These are phyloP conservation scores for Tricholoma hemisulphureum DNA, from an alignment of 768 basidiomycete species.

Conservation along the genomic window DNA sequence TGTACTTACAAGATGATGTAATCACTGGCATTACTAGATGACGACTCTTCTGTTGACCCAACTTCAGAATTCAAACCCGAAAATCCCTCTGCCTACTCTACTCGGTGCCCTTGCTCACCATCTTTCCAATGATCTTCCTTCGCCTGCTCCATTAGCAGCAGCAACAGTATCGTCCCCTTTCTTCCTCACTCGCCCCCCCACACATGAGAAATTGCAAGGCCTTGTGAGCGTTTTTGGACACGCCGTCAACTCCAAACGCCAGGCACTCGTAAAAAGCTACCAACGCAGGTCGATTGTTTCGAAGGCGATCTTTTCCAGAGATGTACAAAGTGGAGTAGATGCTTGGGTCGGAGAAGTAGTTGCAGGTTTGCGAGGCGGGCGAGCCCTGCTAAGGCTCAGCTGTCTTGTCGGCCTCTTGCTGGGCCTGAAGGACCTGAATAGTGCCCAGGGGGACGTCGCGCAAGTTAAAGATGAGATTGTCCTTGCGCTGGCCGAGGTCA, in stretches of 20 bases:
- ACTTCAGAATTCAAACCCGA: constrained; percentile 44
- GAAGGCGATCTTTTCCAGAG: constrained; percentile 35
- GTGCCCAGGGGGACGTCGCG: constrained; percentile 27
- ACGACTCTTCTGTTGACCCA: constrained; percentile 45
- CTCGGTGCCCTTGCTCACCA: constrained; percentile 60
- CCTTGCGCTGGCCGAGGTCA: constrained; percentile 69
- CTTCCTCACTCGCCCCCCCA: constrained; percentile 44
- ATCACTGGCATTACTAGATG: too few relatives aligned
- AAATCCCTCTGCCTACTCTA: constrained; percentile 47
- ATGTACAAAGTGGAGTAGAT: constrained; percentile 38
- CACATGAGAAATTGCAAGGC: constrained; percentile 46
- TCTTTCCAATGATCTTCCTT: constrained; percentile 46
- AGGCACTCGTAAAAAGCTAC: constrained; percentile 35
- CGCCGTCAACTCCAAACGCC: constrained; percentile 54
- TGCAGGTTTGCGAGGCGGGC: constrained; percentile 64
- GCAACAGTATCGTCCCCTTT: constrained; percentile 55
- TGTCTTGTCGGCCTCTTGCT: constrained; percentile 63
- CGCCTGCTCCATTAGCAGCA: constrained; percentile 58
- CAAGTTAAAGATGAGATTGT: constrained; percentile 65
- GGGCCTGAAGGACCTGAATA: constrained; percentile 55
- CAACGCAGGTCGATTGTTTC: constrained; percentile 32
- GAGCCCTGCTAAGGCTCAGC: constrained; percentile 58
- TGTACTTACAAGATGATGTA: too few relatives aligned
- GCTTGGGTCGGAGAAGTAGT: constrained; percentile 54
- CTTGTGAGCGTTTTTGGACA: constrained; percentile 59